phyloP scores from a whole-genome alignment of 495 filamentous ascomycete species.

The Achaetomiella virescens region DNA sequence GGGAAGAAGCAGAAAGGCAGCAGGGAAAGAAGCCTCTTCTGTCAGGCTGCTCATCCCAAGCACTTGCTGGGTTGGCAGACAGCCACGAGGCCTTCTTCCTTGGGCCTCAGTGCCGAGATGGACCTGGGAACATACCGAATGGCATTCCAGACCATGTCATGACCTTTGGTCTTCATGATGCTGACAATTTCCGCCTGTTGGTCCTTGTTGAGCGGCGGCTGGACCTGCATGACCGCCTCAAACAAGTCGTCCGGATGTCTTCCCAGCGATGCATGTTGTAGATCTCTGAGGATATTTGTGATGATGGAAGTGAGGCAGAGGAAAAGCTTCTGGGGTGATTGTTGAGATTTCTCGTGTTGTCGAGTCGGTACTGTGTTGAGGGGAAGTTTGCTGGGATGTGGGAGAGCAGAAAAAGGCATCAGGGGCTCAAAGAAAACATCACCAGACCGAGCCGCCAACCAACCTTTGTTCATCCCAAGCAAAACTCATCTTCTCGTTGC shows the following conservation, averaged over 20 bases:
- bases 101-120: background rate
- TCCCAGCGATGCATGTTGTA: conserved; percentile 23
- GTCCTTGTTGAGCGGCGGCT: conserved; percentile 20
- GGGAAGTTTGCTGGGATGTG: background rate
- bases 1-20: background rate
- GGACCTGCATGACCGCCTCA: conserved; percentile 17
- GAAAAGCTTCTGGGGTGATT: background rate
- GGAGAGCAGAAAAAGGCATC: background rate
- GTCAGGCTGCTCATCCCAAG: background rate
- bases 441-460: background rate
- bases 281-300: background rate
- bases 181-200: conserved; percentile 25
- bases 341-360: background rate
- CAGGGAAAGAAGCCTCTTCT: background rate
- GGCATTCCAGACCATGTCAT: conserved; percentile 31
- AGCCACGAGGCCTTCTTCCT: background rate
- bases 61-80: background rate
- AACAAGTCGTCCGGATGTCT: conserved; percentile 30
- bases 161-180: conserved; percentile 18
- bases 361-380: background rate
- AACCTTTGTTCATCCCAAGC: background rate
- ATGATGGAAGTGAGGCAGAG: background rate
- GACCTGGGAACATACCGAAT: conserved; percentile 27
- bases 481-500: background rate
- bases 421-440: background rate